A percentile compares a stretch with the other conserved stretches of the same genome.
phyloP scores from a whole-genome alignment of 306 rosid genomes.

The Luffa aegyptiaca region DNA sequence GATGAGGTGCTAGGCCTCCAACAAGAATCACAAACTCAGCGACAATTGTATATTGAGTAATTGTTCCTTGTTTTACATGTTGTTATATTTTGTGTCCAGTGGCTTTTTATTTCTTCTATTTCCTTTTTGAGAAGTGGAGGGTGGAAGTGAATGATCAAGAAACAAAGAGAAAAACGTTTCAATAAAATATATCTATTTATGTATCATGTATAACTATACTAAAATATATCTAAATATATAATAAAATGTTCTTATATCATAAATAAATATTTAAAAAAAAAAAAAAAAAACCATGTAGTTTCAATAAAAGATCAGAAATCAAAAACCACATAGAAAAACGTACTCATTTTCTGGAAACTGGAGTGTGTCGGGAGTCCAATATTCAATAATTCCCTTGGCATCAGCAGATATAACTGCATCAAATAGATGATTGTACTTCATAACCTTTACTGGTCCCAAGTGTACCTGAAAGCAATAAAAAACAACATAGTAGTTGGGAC shows the following conservation, averaged over 20 bases:
- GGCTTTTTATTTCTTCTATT: no score
- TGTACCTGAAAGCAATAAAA: slow-evolving; percentile 47
- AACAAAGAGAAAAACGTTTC: no score
- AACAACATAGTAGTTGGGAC: not conserved
- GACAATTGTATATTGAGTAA: not conserved
- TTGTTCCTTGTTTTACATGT: not conserved
- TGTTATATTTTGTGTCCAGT: no score
- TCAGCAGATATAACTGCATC: slow-evolving; percentile 85
- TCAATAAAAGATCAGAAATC: not conserved
- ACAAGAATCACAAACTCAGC: not conserved
- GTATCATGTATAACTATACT: not conserved
- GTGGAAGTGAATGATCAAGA: no score
- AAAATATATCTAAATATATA: not conserved
- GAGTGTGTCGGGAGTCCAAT: slow-evolving; percentile 70
- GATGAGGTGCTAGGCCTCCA: not conserved
- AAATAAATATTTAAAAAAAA: slow-evolving; percentile 4
- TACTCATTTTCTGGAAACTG: slow-evolving; percentile 82
- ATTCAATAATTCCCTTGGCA: slow-evolving; percentile 72
- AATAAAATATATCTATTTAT: not conserved
- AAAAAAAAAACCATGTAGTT: not conserved
- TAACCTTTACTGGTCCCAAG: slow-evolving; percentile 69
- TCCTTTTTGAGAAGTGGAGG: no score
- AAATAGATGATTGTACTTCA: slow-evolving; percentile 65
- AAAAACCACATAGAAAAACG: slow-evolving; percentile 17
- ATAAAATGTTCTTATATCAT: not conserved